Base-by-base conservation (phyloP, 495 filamentous ascomycete genomes). In the Aspergillus funiculosus region DNA sequence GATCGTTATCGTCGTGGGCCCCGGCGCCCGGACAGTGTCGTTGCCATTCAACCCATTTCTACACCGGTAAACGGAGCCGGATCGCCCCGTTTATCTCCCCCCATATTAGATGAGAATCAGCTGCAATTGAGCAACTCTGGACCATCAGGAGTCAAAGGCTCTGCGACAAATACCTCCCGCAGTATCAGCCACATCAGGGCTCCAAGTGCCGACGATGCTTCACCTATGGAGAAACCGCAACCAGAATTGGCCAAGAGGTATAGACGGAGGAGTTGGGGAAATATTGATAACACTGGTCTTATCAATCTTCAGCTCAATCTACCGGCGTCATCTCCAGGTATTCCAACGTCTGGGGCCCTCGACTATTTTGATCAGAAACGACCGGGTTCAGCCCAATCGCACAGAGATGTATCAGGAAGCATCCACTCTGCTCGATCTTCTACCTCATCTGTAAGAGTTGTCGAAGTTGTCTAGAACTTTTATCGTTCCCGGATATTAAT, bases 241-340 rank as follows among this genome's bases (percentile, higher is more conserved):
- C 69, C 76, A 13, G 87, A 91, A 36, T 70, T 81, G 38, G 78
- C 83, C 7, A 86, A 86, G 62, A 77, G 85, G 50, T 86, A 89
- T 67, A 74, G 89, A 50, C 78, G 89, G 56, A 77, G 89, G 43
- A 95, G 89, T 60, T 77, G 89, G 71, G 85, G 86, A 43, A 85
- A 78, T 36, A 76, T 94, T 55, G 87, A 92, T 66, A 78, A 80
- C 54, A 56, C 60, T 39, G 64, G 60, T 32, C 63, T 66, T 35
- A 62, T 67, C 6, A 63, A 62, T 43, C 46, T 68, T n/a, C 60
- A 71, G 28, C 56, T 68, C 13, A 62, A 67, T 38, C 39, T 70
- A 34, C 65, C 66, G 1, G 48, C 62, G 19, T 51, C 61, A 7
- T 53, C 58, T 8, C 56, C 52, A 15, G n/a, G n/a, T n/a, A 50